Evolutionary conservation across 371 early-diverging fungal species (phyloP), one percentile per base, ranked within the genome.

Genomic region (Nematocida ausubeli): DNA sequence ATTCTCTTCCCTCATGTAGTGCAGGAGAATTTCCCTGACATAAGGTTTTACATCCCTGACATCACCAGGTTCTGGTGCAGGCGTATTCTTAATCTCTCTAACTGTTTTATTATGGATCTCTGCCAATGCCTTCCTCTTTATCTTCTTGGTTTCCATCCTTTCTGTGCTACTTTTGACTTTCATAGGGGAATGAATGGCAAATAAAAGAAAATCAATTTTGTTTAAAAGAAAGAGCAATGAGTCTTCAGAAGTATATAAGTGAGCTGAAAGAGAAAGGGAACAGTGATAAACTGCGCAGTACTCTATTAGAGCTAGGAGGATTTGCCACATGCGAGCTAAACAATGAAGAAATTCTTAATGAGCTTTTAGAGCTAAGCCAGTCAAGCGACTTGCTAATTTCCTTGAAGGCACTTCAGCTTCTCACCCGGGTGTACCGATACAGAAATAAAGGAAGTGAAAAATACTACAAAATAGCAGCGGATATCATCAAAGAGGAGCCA

Each of bases 121-220:
- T 39, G 28, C 64, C 3, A 65, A 32, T 9, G 75, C 60, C 37
- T 65, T 67, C 66, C 65, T 80, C 19, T 60, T 64, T 7, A 9
- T 24, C 69, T 68, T 60, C 24, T 60, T 40, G 9, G 34, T 69
- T 2, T 50, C 50, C 42, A 55, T 67, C n/a, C 52, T 70, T 54
- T 55, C 64, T 35, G 69, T 69, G 34, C 52, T 80, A 55, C 67
- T 81, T 63, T 68, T 80, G 67, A 65, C 57, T 57, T 81, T 83
- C 80, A 68, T 83, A 32, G 63, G 63, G 37, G 37, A 52, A 37
- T 40, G 28, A 56, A 55, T 66, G 16, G 63, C 47, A 70, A 78
- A 70, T 70, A 79, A 72, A 71, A 67, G 80, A 80, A 80, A 80
- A 80, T 67, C 37, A 66, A 67, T 66, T 82, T 82, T 81, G 69